A percentile compares a stretch with the other conserved stretches of the same genome.
Conservation (phyloP, 306 rosid species). For the Prosopis cineraria region DNA sequence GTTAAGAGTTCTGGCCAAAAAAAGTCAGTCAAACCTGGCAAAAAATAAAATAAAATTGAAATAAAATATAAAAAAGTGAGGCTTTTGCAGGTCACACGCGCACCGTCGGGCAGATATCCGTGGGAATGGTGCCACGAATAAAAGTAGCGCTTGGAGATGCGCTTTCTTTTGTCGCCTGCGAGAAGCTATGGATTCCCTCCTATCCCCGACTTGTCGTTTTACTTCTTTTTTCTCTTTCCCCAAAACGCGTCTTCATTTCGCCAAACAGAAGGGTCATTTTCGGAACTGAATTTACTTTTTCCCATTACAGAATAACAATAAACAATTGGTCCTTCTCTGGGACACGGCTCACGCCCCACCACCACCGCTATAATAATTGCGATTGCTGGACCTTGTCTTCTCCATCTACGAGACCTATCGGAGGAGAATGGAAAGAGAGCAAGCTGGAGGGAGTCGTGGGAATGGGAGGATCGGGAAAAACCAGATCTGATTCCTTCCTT, state of each 20-base stretch:
- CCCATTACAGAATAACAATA: no score
- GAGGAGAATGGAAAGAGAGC: background rate
- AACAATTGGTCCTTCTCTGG: background rate
- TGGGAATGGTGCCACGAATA: no score
- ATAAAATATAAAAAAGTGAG: no score
- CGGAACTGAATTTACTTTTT: no score
- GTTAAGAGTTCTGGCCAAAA: no score
- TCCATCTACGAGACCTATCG: background rate
- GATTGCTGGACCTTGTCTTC: background rate
- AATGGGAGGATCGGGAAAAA: slow-evolving; percentile 4
- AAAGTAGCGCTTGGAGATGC: background rate
- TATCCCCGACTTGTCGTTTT: background rate
- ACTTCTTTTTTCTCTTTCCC: background rate
- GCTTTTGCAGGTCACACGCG: background rate
- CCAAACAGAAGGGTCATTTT: no score
- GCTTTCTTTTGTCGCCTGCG: background rate
- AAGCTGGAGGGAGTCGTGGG: slow-evolving; percentile 1
- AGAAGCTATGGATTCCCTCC: background rate
- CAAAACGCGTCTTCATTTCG: background rate
- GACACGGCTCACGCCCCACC: background rate
- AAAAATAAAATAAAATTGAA: no score
- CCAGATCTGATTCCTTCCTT: background rate
- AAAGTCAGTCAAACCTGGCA: no score
- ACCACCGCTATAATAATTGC: background rate
- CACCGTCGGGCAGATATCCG: no score